These are phyloP conservation scores for Chiua sp. DNA, from an alignment of 1,284 basidiomycete species.

Conservation along the genomic window DNA sequence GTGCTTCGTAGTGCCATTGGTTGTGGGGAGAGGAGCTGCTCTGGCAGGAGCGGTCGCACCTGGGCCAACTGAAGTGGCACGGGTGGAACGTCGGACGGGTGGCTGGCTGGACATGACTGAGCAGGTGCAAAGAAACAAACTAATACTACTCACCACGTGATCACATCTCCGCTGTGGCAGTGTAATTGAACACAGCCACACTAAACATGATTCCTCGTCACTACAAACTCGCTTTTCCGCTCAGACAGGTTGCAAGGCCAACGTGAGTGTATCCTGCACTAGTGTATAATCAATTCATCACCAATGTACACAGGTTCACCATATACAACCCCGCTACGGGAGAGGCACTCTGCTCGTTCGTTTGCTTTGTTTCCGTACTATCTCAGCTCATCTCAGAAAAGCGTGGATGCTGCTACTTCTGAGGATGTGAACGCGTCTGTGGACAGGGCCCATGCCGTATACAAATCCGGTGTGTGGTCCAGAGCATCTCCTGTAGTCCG, in stretches of 20 bases:
- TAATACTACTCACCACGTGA: slow-evolving; percentile 24
- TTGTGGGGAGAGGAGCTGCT: slow-evolving; percentile 35
- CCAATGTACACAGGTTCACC: slow-evolving; percentile 44
- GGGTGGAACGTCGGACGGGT: slow-evolving; percentile 55
- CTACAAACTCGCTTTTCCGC: slow-evolving; percentile 1
- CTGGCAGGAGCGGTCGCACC: slow-evolving; percentile 27
- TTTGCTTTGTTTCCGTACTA: slow-evolving; percentile 9
- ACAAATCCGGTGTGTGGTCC: slow-evolving; percentile 74
- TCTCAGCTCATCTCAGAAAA: slow-evolving; percentile 24
- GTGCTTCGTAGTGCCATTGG: slow-evolving; percentile 31
- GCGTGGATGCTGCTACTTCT: slow-evolving; percentile 46
- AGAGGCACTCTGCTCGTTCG: slow-evolving; percentile 61
- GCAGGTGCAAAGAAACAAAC: background rate
- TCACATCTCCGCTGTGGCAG: slow-evolving; percentile 27
- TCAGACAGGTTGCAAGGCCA: slow-evolving; percentile 1
- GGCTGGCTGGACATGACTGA: slow-evolving; percentile 34
- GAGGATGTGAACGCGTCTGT: slow-evolving; percentile 60
- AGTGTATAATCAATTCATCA: background rate
- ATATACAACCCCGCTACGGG: slow-evolving; percentile 74
- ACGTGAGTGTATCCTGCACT: slow-evolving; percentile 3
- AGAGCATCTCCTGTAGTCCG: slow-evolving; percentile 59
- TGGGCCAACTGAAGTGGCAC: slow-evolving; percentile 50
- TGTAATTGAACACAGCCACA: slow-evolving; percentile 29
- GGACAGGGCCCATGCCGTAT: slow-evolving; percentile 57
- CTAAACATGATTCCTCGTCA: background rate